phyloP scores from a whole-genome alignment of 1,284 basidiomycete species.

The Microbotryum intermedium region DNA sequence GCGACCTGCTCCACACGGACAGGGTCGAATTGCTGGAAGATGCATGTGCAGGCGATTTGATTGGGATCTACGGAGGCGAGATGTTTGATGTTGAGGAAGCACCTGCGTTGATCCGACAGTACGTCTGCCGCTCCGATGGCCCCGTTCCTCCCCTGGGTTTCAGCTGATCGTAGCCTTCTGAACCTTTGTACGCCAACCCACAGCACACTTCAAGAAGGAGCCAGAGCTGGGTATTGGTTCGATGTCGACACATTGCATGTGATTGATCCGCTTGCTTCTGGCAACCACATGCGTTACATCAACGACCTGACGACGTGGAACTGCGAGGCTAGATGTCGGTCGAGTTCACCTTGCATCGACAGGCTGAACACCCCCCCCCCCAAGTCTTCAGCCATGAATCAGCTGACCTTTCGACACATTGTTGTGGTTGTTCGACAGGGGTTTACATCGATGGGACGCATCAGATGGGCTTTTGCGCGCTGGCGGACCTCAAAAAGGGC shows the following conservation, averaged over 20 bases:
- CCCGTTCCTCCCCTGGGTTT: no score
- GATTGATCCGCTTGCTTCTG: neutral
- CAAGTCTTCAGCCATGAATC: no score
- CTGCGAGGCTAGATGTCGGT: neutral
- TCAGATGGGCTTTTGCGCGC: conserved; percentile 3
- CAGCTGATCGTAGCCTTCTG: neutral
- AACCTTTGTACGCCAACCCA: no score
- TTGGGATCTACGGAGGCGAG: conserved; percentile 11
- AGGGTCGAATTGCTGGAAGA: neutral
- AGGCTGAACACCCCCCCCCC: no score
- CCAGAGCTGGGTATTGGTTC: conserved; percentile 4
- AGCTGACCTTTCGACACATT: no score
- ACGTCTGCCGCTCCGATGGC: no score
- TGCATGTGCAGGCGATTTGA: neutral
- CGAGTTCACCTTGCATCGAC: neutral
- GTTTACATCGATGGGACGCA: conserved; percentile 5
- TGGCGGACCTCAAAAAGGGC: neutral
- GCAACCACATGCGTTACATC: conserved; percentile 3
- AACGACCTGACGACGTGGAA: neutral
- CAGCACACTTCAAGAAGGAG: no score
- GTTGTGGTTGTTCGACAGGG: neutral
- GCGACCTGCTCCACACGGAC: neutral
- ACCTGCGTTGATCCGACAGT: neutral
- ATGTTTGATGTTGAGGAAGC: neutral
- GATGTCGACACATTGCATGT: neutral